Evolutionary conservation across 306 rosid genomes (phyloP), one percentile per base, ranked within the genome.

Genomic region (Rosa multiflora): DNA sequence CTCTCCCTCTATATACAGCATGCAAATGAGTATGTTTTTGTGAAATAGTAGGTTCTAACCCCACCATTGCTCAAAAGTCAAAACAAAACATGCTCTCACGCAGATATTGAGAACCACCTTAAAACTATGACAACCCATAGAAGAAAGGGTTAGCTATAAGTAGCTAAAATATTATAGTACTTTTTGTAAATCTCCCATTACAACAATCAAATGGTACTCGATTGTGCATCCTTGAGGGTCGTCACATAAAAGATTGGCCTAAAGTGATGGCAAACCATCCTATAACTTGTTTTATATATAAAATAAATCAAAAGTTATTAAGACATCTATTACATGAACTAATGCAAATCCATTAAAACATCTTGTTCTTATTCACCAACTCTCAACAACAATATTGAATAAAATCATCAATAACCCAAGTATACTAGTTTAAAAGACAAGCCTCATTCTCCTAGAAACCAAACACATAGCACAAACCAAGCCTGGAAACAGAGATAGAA

Each of bases 391-490:
- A 67, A 40, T 18, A 9, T 20, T 2, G 37, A 32, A 32, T 32
- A 13, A 11, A 67, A 39, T 40, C 15, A 46, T 23, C 12, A 8
- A 71, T 7, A 29, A 55, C 15, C 51, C 4, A 73, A 39, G 51
- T n/a, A 17, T 39, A 39, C 8, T 1, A 32, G 8, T 58, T 10
- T 0, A 59, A 0, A 23, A 21, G 13, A 62, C 21, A 61, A 23
- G 23, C 68, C 6, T 2, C 6, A 58, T 40, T 23, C 21, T 58
- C 5, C 9, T 55, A 58, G 43, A 56, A 12, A 56, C 32, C 44
- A 68, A 73, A 51, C 67, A 53, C 37, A 32, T 13, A 42, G 42
- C 53, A 58, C 26, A 58, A 58, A 58, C 53, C 70, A 75, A 75
- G 26, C 43, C 56, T 14, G 23, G 39, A 74, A 74, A 43, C 69